phyloP scores from a whole-genome alignment of 2,329 filamentous ascomycete genomes.

The Aspergillus sojae region DNA sequence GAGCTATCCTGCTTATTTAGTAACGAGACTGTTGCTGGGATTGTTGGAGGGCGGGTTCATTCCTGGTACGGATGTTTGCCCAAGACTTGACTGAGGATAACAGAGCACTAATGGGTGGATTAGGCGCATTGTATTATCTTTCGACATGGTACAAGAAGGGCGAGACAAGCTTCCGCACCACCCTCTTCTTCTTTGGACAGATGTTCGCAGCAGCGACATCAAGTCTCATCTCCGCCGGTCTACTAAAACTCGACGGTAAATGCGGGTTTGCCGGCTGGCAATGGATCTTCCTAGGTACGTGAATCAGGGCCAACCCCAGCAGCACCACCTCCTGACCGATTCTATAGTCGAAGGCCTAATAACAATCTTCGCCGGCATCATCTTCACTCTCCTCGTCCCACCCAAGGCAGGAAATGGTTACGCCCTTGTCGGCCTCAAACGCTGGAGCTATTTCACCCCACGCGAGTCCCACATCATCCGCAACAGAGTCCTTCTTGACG shows the following conservation, averaged over 20 bases:
- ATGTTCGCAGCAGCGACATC: constrained; percentile 12
- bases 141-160: constrained; percentile 12
- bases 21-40: constrained; percentile 56
- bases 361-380: constrained; percentile 10
- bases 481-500: constrained; percentile 15
- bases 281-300: constrained; percentile 16
- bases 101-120: not conserved
- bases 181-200: constrained; percentile 18
- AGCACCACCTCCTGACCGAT: not conserved
- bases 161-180: constrained; percentile 14
- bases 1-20: constrained; percentile 52
- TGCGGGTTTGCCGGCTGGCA: constrained; percentile 12
- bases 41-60: constrained; percentile 60
- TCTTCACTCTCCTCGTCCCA: constrained; percentile 8
- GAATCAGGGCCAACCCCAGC: not conserved
- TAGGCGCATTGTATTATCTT: constrained; percentile 2
- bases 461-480: constrained; percentile 16
- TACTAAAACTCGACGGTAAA: constrained; percentile 13
- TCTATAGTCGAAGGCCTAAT: not conserved
- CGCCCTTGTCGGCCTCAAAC: not conserved
- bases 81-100: not conserved
- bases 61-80: constrained; percentile 43
- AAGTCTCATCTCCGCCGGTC: constrained; percentile 13
- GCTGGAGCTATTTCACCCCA: constrained; percentile 9
- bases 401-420: not conserved